Conservation (phyloP, 495 filamentous ascomycete species). For the Bombardia bombarda region DNA sequence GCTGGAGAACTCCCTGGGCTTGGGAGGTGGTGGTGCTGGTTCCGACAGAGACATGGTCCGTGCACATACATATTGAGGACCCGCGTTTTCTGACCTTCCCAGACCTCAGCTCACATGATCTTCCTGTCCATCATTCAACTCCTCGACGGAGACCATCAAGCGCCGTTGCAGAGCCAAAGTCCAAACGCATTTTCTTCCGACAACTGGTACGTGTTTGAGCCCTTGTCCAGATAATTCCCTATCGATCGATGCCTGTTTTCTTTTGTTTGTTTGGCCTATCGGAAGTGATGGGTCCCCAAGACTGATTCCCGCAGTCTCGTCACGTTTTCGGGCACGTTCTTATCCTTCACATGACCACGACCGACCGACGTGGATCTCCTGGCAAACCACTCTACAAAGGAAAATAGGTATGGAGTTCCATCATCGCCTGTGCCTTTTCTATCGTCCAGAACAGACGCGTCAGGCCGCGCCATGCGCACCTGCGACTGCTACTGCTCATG, state of each 20-base stretch:
- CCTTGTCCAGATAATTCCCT: background rate
- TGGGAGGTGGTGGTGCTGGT: no score
- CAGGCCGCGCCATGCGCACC: background rate
- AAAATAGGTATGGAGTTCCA: slow-evolving; percentile 16
- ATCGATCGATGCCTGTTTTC: slow-evolving; percentile 1
- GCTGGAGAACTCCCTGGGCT: no score
- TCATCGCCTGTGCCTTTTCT: slow-evolving; percentile 1
- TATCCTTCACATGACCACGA: slow-evolving; percentile 33
- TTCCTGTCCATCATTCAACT: slow-evolving; percentile 19
- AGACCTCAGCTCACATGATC: slow-evolving; percentile 26
- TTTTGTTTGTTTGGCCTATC: slow-evolving; percentile 11
- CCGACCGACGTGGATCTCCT: slow-evolving; percentile 17
- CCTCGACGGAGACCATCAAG: slow-evolving; percentile 9
- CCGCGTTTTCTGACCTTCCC: slow-evolving; percentile 13
- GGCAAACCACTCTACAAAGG: no score
- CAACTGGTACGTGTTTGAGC: slow-evolving; percentile 15
- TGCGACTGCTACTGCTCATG: background rate
- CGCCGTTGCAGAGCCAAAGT: background rate
- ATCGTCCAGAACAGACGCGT: background rate
- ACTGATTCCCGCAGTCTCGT: slow-evolving; percentile 23
- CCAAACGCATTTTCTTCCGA: slow-evolving; percentile 2
- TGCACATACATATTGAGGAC: slow-evolving; percentile 7
- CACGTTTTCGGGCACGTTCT: slow-evolving; percentile 31
- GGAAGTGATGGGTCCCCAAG: slow-evolving; percentile 3
- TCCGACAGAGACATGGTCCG: slow-evolving; percentile 14